Percentiles rank a stretch among this genome's conserved stretches.
Conservation (phyloP, 2,329 filamentous ascomycete genomes). For the Fusarium sublunatum region DNA sequence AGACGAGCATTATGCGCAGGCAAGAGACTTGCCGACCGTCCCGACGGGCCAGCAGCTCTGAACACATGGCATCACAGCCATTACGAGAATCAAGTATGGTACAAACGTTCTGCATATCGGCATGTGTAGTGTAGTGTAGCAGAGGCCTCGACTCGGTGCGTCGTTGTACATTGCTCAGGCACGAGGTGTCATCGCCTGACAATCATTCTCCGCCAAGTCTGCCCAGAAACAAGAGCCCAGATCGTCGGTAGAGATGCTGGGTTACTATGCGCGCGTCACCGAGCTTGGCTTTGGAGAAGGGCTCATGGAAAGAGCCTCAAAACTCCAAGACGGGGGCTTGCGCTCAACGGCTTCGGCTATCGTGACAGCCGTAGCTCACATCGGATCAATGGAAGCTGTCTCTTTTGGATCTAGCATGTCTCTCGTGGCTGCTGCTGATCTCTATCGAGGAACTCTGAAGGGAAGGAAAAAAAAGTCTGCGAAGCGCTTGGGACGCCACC, state of each 20-base stretch:
- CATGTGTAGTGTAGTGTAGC: not conserved
- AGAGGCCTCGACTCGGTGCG: not conserved
- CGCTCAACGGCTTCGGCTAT: constrained; percentile 44
- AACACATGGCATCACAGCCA: constrained; percentile 32
- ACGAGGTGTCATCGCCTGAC: constrained; percentile 21
- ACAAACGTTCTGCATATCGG: constrained; percentile 14
- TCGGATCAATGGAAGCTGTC: constrained; percentile 42
- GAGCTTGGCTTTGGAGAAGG: constrained; percentile 10
- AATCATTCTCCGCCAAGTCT: constrained; percentile 19
- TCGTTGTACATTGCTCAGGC: constrained; percentile 12
- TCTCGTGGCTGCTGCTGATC: constrained; percentile 3
- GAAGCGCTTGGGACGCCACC: constrained; percentile 39
- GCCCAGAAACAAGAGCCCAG: constrained; percentile 11
- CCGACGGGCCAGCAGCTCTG: constrained; percentile 7
- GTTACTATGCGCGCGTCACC: not conserved
- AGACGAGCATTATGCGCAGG: constrained; percentile 2
- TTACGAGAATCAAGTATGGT: constrained; percentile 2
- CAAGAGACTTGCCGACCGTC: constrained; percentile 23
- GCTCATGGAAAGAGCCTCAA: constrained; percentile 20
- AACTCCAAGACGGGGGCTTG: constrained; percentile 20
- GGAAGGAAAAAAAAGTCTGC: not conserved
- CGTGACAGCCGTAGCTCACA: constrained; percentile 41
- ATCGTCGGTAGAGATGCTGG: constrained; percentile 8
- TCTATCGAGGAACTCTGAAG: not conserved
- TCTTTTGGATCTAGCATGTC: constrained; percentile 39